Evolutionary conservation across 2,329 filamentous ascomycete species (phyloP), one percentile per base, ranked within the genome.

Genomic region (Fusarium cicatricum): DNA sequence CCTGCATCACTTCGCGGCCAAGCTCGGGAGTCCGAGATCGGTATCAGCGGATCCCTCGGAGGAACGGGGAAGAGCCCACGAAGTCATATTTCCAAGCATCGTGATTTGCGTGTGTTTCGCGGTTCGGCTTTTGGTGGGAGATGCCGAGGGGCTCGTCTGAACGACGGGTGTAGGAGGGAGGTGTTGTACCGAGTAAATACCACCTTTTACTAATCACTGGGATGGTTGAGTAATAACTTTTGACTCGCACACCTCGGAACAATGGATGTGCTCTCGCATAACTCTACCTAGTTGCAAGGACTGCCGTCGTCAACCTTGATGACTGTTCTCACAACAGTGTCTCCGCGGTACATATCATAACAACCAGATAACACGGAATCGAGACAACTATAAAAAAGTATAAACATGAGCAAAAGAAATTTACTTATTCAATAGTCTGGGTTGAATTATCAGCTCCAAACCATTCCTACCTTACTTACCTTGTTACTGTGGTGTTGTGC

Each of bases 21-120:
- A 49, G 10, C 29, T 62, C 37, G 44, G 41, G 11, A 34, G 7
- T 55, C 49, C 59, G 59, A 62, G 54, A 59, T 62, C 49, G 59
- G n/a, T 41, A 54, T 8, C 9, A 28, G 29, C 45, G 52, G 36
- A 12, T 17, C 15, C 26, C 45, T 48, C 45, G 45, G 52, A 44
- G 53, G 33, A 53, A 37, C 54, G 58, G 54, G 45, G 45, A 43
- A 40, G 36, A 9, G 14, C 23, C 23, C 23, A 26, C 5, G 23
- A 10, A 8, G 9, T 11, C 17, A 36, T 14, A 29, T 38, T 37
- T 21, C 29, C 14, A 40, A 50, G 28, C 39, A 57, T 14, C n/a
- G n/a, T n/a, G n/a, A n/a, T n/a, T n/a, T n/a, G n/a, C n/a, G n/a
- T n/a, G n/a, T n/a, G n/a, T n/a, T n/a, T 45, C 54, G 38, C 44